A percentile compares a stretch with the other conserved stretches of the same genome.
Conservation (phyloP, 1,139 yeast genomes). For the Casaregolazyma lundiana region DNA sequence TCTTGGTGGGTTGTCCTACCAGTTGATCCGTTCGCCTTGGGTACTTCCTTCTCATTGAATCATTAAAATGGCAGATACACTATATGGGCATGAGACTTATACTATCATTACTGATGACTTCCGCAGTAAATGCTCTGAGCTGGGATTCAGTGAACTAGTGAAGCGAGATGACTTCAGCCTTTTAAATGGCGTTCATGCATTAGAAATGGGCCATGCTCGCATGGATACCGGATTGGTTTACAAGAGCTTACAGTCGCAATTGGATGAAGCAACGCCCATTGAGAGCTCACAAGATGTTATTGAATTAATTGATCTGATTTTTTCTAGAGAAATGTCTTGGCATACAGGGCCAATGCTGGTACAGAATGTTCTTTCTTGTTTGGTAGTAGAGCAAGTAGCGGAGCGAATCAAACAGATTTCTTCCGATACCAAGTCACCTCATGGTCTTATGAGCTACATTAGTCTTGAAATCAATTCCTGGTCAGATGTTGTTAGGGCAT, state of each 20-base stretch:
- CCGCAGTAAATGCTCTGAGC: conserved; percentile 13
- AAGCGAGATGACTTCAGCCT: conserved; percentile 29
- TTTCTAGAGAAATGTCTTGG: conserved; percentile 36
- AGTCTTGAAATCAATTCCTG: conserved; percentile 15
- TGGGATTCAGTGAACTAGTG: conserved; percentile 31
- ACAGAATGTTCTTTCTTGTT: conserved; percentile 35
- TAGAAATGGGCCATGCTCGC: conserved; percentile 36
- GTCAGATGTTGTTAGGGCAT: conserved; percentile 24
- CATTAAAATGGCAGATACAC: conserved; percentile 8
- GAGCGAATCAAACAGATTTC: conserved; percentile 14
- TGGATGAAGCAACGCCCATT: conserved; percentile 23
- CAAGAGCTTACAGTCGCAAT: conserved; percentile 25
- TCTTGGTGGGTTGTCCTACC: too few species aligned
- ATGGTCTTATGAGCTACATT: conserved; percentile 13
- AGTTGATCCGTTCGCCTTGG: too few species aligned
- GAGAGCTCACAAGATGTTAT: conserved; percentile 22
- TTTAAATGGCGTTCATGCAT: conserved; percentile 34
- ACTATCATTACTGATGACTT: conserved; percentile 14
- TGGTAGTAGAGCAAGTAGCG: conserved; percentile 33
- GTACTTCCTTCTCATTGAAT: too few species aligned
- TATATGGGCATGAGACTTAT: conserved; percentile 25
- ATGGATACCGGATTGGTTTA: conserved; percentile 39
- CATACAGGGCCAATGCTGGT: conserved; percentile 34
- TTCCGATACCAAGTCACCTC: conserved; percentile 13
- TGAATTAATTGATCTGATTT: conserved; percentile 30